Evolutionary conservation across 1,139 yeast genomes (phyloP).

Genomic region (Blastobotrys serpentis): DNA sequence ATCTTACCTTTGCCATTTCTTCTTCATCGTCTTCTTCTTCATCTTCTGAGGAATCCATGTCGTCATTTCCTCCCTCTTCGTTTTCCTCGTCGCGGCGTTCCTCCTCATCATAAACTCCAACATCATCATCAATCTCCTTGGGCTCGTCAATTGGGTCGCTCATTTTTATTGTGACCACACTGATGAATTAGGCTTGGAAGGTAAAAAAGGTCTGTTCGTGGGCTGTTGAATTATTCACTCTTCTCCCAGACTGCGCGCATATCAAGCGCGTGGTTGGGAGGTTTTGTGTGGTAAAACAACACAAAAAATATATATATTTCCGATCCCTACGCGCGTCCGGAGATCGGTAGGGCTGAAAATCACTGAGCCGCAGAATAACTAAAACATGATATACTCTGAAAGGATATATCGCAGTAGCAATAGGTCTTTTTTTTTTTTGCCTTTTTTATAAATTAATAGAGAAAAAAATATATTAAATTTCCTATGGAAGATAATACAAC

Average conservation of each 20-base stretch:
- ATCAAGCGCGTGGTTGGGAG: neutral
- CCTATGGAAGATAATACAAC: too few relatives aligned
- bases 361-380: too few relatives aligned
- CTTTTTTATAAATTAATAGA: too few relatives aligned
- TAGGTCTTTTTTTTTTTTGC: too few relatives aligned
- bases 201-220: conserved; percentile 4
- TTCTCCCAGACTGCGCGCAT: conserved; percentile 1
- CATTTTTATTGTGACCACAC: conserved; percentile 14
- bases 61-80: conserved; percentile 25
- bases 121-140: conserved; percentile 24
- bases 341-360: neutral
- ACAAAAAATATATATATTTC: neutral
- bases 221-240: neutral
- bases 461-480: too few relatives aligned
- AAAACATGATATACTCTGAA: too few relatives aligned
- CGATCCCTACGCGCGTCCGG: too few relatives aligned
- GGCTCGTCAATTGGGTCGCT: conserved; percentile 24
- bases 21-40: conserved; percentile 47
- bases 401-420: too few relatives aligned
- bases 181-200: neutral
- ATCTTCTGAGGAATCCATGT: conserved; percentile 41
- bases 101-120: conserved; percentile 17
- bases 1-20: conserved; percentile 40
- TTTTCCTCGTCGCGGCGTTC: conserved; percentile 29
- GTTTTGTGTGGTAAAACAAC: too few relatives aligned